phyloP scores from a whole-genome alignment of 1,139 yeast genomes.

The Blastobotrys buckinghamii region DNA sequence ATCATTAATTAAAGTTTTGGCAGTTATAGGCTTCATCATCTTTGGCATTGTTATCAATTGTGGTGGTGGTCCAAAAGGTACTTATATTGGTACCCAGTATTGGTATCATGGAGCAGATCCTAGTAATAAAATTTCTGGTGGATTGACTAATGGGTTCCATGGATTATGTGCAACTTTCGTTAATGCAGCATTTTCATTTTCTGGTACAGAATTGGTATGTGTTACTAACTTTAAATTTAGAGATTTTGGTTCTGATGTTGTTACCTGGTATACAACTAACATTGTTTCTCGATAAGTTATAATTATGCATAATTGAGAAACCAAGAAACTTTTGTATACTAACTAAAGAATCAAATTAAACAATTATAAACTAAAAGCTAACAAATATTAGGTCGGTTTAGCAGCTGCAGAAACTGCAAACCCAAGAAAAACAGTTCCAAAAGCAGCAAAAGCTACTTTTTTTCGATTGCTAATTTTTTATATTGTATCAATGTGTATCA shows the following conservation, averaged over 20 bases:
- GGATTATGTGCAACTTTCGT: constrained; percentile 82
- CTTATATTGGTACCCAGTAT: constrained; percentile 56
- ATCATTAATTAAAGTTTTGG: constrained; percentile 50
- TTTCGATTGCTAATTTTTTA: constrained; percentile 66
- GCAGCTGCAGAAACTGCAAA: constrained; percentile 81
- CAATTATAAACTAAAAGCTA: background rate
- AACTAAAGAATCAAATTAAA: background rate
- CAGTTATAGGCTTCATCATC: constrained; percentile 58
- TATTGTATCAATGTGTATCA: constrained; percentile 49
- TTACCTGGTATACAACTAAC: no score
- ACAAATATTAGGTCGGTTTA: constrained; percentile 43
- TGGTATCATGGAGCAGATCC: constrained; percentile 37
- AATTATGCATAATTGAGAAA: background rate
- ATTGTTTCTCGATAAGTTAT: no score
- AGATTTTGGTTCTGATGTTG: no score
- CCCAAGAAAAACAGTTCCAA: constrained; percentile 63
- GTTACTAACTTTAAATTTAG: background rate
- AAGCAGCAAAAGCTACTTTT: constrained; percentile 65
- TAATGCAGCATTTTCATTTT: constrained; percentile 81
- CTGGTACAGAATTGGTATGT: constrained; percentile 67
- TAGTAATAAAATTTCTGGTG: constrained; percentile 42
- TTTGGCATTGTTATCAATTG: constrained; percentile 55
- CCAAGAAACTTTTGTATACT: background rate
- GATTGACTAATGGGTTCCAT: constrained; percentile 61
- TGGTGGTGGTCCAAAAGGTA: constrained; percentile 63